Conservation (phyloP, 2,329 filamentous ascomycete species). For the Colletotrichum phormii region DNA sequence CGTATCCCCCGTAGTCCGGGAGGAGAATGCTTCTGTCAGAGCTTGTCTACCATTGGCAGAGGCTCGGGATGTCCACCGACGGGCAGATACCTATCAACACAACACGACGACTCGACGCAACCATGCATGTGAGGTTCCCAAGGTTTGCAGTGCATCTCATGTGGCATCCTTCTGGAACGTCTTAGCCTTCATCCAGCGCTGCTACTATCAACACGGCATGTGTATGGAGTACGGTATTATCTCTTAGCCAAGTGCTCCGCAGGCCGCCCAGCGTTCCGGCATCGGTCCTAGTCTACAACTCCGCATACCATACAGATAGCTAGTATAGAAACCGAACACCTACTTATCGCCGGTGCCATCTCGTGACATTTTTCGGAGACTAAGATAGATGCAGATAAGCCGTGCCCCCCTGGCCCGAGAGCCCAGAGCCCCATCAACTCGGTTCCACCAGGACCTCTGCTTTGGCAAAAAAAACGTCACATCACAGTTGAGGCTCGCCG, state of each 20-base stretch:
- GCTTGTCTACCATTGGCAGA: neutral
- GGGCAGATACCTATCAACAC: neutral
- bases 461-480: neutral
- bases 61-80: neutral
- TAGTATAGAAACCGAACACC: neutral
- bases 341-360: neutral
- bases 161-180: neutral
- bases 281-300: neutral
- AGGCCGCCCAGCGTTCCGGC: neutral
- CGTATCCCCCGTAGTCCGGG: neutral
- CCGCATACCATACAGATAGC: neutral
- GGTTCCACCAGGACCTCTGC: neutral
- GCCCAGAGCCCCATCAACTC: neutral
- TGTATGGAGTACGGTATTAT: neutral
- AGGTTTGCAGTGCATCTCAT: neutral
- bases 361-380: neutral
- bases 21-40: neutral
- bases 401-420: neutral
- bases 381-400: constrained; percentile 1
- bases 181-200: neutral
- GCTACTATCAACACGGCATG: neutral
- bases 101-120: neutral
- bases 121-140: neutral
- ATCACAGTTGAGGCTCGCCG: neutral
- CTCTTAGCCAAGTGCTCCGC: neutral